Evolutionary conservation across 2,329 filamentous ascomycete genomes (phyloP).

Genomic region (Mollisiaceae sp.): DNA sequence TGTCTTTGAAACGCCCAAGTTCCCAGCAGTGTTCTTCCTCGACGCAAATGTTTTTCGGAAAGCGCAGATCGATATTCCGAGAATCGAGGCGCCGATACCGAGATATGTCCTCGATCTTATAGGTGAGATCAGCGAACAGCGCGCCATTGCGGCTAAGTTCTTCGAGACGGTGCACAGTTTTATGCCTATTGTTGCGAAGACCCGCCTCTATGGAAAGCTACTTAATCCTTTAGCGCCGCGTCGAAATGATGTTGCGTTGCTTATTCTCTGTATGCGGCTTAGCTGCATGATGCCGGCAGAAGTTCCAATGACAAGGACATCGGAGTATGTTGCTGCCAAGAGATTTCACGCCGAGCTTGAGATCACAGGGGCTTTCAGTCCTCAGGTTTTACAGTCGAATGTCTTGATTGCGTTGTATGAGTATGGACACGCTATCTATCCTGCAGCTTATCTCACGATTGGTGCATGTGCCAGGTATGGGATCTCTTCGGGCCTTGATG

Average conservation of each 20-base stretch:
- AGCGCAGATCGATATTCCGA: background rate
- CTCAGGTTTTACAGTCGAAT: background rate
- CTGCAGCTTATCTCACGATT: conserved; percentile 5
- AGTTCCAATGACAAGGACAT: background rate
- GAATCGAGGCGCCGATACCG: background rate
- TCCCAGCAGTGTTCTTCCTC: conserved; percentile 1
- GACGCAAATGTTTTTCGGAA: background rate
- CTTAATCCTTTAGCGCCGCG: background rate
- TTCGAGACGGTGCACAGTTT: background rate
- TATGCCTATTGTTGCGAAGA: background rate
- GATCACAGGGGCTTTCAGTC: background rate
- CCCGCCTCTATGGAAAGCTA: background rate
- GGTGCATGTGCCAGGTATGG: conserved; percentile 7
- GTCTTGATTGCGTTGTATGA: conserved; percentile 10
- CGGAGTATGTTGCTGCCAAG: background rate
- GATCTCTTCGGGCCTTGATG: background rate
- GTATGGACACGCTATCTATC: conserved; percentile 8
- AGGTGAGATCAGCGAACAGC: background rate
- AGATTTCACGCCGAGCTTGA: background rate
- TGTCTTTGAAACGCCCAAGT: background rate
- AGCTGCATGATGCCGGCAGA: background rate
- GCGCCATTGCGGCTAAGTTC: background rate
- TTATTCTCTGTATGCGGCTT: background rate
- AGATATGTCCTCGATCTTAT: background rate
- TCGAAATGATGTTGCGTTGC: background rate